Percentiles rank a stretch among this genome's conserved stretches.
These are phyloP conservation scores for Eimeria sp. DNA, from an alignment of 169 alveolate genomes.

Conservation along the genomic window DNA sequence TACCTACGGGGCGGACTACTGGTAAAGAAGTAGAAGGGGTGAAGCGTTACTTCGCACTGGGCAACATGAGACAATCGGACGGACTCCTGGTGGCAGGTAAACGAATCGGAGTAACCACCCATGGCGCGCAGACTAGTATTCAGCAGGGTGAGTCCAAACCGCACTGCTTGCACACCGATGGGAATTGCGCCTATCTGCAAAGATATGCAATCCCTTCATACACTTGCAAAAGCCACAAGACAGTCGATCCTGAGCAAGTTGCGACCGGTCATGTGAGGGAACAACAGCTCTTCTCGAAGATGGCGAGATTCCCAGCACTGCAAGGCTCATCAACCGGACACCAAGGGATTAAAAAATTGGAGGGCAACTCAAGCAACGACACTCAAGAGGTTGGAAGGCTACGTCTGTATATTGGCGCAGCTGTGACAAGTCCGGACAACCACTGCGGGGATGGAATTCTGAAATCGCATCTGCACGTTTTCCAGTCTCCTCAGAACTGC, in stretches of 20 bases:
- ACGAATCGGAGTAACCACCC: neutral
- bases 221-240: neutral
- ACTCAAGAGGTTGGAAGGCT: neutral
- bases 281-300: neutral
- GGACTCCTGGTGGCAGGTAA: neutral
- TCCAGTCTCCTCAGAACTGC: neutral
- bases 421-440: neutral
- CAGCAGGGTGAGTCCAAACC: neutral
- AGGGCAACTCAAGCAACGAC: neutral
- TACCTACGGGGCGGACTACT: neutral
- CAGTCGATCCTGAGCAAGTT: neutral
- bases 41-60: neutral
- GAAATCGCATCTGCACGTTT: neutral
- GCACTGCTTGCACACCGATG: slow-evolving; percentile 15
- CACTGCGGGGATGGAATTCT: neutral
- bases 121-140: neutral
- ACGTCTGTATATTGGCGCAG: neutral
- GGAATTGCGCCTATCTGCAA: neutral
- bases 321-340: neutral
- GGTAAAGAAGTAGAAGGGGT: neutral
- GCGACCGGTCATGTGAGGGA: neutral
- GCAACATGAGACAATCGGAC: neutral
- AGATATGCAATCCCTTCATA: neutral
- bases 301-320: neutral
- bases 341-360: neutral